Percentiles rank a stretch among this genome's conserved stretches.
Conservation (phyloP, 2,329 filamentous ascomycete genomes). For the Botryotinia convoluta region DNA sequence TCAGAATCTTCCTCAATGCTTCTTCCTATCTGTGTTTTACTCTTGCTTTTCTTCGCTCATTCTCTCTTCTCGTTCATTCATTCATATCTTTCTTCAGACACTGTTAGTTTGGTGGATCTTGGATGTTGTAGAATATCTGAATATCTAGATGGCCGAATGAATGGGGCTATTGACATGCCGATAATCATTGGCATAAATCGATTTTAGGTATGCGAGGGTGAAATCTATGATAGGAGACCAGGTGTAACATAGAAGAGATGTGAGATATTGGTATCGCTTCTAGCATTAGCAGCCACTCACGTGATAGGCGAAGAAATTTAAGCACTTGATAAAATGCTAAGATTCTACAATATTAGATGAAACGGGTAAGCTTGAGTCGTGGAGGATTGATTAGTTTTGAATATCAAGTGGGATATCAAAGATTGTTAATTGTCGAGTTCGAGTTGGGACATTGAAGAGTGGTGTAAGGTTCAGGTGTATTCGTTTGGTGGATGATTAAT, state of each 20-base stretch:
- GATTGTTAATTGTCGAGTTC: not conserved
- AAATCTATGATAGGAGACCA: no score
- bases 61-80: no score
- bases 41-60: no score
- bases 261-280: not conserved
- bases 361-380: not conserved
- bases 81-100: no score
- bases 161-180: no score
- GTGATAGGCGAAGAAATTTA: not conserved
- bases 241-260: no score
- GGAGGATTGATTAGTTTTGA: not conserved
- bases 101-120: not conserved
- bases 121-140: not conserved
- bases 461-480: not conserved
- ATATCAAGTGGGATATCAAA: not conserved
- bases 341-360: no score
- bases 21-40: no score
- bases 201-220: no score
- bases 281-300: not conserved
- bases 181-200: no score
- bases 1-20: accelerated
- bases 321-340: not conserved
- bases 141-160: no score
- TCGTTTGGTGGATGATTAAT: not conserved
- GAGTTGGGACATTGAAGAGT: not conserved